Conservation (phyloP, 345 rosid genomes). For the Psidium guajava region DNA sequence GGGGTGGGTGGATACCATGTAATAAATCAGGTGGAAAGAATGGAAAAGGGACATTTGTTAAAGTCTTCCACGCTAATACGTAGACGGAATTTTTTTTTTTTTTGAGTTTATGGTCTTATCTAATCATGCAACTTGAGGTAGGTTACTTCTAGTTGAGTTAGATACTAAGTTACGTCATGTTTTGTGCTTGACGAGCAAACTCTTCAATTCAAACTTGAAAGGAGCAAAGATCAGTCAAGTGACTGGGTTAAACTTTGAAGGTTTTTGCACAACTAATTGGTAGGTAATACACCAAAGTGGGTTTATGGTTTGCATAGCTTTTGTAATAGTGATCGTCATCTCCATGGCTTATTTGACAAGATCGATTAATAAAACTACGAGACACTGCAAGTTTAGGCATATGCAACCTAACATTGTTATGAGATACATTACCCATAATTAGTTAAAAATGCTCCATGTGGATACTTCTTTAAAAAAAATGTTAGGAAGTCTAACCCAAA, state of each 20-base stretch:
- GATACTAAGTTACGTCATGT: background rate
- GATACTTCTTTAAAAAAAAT: background rate
- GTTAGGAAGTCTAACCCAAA: no score
- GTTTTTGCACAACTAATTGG: background rate
- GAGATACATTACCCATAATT: background rate
- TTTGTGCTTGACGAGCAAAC: background rate
- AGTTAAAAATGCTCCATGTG: background rate
- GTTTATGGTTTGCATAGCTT: background rate
- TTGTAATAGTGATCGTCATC: background rate
- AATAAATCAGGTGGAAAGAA: background rate
- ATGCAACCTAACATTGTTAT: background rate
- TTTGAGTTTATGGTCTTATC: background rate
- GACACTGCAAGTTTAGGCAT: background rate
- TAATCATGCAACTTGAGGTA: background rate
- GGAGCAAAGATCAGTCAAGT: background rate
- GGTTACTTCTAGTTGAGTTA: background rate
- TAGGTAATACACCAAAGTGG: background rate
- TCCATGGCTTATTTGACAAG: background rate
- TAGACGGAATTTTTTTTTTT: background rate
- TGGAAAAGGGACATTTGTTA: background rate
- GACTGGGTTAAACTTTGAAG: background rate
- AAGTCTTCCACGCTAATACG: background rate
- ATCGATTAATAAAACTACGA: background rate
- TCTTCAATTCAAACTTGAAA: background rate
- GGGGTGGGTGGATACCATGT: background rate